Percentiles rank a stretch among this genome's conserved stretches.
Conservation (phyloP, 2,329 filamentous ascomycete species). For the Diaporthe australafricana region DNA sequence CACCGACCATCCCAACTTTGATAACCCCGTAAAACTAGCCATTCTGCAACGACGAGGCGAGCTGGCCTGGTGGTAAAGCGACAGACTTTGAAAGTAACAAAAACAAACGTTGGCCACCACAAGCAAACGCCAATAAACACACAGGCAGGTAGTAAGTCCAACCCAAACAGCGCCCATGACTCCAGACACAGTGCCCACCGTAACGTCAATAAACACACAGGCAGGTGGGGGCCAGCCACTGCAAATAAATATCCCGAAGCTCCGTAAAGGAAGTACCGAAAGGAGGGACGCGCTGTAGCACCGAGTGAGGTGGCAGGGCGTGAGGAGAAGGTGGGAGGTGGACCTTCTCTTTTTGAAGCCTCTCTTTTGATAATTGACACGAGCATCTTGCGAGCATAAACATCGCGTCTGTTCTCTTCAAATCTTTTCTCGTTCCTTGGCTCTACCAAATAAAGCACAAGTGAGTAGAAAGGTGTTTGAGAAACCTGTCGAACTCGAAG, state of each 20-base stretch:
- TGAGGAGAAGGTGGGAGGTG: background rate
- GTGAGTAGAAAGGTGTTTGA: too few relatives aligned
- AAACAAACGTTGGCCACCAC: slow-evolving; percentile 5
- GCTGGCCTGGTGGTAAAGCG: slow-evolving; percentile 9
- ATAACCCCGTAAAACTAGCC: background rate
- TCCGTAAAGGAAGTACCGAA: too few relatives aligned
- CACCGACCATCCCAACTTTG: background rate
- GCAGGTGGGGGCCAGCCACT: too few relatives aligned
- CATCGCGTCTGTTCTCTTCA: too few relatives aligned
- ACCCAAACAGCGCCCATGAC: background rate
- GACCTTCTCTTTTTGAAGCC: background rate
- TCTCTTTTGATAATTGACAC: background rate
- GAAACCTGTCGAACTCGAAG: background rate
- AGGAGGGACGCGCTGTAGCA: slow-evolving; percentile 13
- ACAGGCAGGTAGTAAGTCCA: too few relatives aligned
- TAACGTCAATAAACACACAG: too few relatives aligned
- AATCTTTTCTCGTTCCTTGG: too few relatives aligned
- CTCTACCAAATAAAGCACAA: too few relatives aligned
- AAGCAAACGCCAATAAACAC: too few relatives aligned
- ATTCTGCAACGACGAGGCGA: background rate
- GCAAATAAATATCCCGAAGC: too few relatives aligned
- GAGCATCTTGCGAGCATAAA: too few relatives aligned
- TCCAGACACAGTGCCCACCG: slow-evolving; percentile 17
- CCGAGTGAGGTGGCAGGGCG: slow-evolving; percentile 3
- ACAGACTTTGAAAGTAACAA: background rate